phyloP scores from a whole-genome alignment of 345 rosid species.

The Passiflora organensis region DNA sequence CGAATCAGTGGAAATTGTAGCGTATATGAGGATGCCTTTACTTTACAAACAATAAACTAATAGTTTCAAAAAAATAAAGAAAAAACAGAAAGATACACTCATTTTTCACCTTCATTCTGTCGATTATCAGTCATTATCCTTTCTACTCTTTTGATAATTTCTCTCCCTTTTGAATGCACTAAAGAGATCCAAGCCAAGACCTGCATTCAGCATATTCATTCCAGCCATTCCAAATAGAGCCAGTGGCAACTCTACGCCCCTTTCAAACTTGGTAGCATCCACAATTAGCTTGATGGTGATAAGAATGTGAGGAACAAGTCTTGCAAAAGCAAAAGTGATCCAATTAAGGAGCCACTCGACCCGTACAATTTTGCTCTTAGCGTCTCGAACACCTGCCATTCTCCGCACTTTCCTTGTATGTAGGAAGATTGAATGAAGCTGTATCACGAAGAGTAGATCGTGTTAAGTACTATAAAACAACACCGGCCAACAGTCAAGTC shows the following conservation, averaged over 20 bases:
- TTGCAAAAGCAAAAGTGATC: conserved; percentile 53
- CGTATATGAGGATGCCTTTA: no score
- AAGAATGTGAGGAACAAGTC: conserved; percentile 51
- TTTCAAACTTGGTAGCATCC: conserved; percentile 65
- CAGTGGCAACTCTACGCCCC: conserved; percentile 74
- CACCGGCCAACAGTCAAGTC: not conserved
- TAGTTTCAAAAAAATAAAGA: not conserved
- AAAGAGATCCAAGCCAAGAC: conserved; percentile 74
- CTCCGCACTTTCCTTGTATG: conserved; percentile 78
- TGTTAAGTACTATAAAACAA: not conserved
- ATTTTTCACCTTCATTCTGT: not conserved
- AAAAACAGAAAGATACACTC: not conserved
- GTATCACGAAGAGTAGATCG: conserved; percentile 16
- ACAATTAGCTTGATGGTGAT: conserved; percentile 65
- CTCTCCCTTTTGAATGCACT: conserved; percentile 66
- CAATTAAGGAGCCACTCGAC: conserved; percentile 77
- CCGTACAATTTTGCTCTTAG: conserved; percentile 52
- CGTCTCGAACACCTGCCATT: conserved; percentile 78
- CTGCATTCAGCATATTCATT: conserved; percentile 67
- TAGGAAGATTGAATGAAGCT: conserved; percentile 86
- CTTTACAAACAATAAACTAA: no score
- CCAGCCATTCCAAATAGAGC: conserved; percentile 84
- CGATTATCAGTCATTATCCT: conserved; percentile 18
- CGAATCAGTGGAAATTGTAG: no score
- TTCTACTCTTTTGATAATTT: conserved; percentile 20